These are phyloP conservation scores for Clohesyomyces aquaticus DNA, from an alignment of 495 filamentous ascomycete genomes.

Conservation along the genomic window DNA sequence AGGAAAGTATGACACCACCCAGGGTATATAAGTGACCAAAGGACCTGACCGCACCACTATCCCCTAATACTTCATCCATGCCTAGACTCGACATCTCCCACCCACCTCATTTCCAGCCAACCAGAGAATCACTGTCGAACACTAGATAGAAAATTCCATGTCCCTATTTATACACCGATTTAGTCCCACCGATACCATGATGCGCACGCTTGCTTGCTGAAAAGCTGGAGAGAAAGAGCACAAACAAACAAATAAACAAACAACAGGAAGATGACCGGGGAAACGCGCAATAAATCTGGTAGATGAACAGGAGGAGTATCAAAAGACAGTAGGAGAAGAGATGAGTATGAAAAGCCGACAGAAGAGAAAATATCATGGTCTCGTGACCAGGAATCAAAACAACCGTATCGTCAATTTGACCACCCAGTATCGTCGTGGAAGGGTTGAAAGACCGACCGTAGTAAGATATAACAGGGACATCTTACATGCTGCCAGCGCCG, in stretches of 20 bases:
- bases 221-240: background rate
- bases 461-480: background rate
- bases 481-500: constrained; percentile 14
- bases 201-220: background rate
- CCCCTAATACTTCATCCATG: too few species aligned
- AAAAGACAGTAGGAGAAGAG: background rate
- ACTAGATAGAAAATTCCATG: too few species aligned
- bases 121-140: too few species aligned
- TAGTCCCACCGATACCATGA: background rate
- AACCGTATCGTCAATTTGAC: background rate
- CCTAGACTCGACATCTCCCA: too few species aligned
- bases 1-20: background rate
- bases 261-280: too few species aligned
- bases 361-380: constrained; percentile 5
- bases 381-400: background rate
- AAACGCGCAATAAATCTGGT: too few species aligned
- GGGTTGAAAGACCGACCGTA: background rate
- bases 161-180: background rate
- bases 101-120: background rate
- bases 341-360: background rate
- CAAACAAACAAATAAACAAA: too few species aligned
- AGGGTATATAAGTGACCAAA: background rate
- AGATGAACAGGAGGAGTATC: too few species aligned
- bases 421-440: background rate
- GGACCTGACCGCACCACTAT: background rate